Base-by-base conservation (phyloP, 331 rosid genomes). In the Phaseolus coccineus region DNA sequence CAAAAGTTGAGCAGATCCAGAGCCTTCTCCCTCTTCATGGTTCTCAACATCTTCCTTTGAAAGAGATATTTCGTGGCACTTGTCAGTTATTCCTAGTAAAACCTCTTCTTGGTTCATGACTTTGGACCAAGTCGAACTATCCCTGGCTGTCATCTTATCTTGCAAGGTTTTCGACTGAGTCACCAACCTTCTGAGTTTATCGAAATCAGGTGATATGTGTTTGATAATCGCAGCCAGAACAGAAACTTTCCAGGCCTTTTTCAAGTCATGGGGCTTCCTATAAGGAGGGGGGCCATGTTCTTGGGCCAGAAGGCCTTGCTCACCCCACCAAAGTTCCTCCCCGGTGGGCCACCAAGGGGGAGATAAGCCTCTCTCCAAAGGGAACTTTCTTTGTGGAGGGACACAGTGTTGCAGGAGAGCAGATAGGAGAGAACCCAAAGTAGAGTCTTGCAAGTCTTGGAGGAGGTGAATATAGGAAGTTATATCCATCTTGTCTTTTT, bases 321-420 rank as follows among this genome's bases (percentile, higher is more conserved):
- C 79, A 0, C 91, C 92, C 93, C 96, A 90, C 93, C 96, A 92
- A 15, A 72, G 0, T 52, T 88, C 89, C 1, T 3, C 27, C 5
- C 89, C 88, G 0, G 68, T 88, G 22, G 92, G 91, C 97, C 96
- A 90, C 92, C 90, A 90, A 0, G 91, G 96, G 0, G 92, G 91
- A 3, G 83, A 76, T 0, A 89, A 5, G 0, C 93, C 92, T n/a
- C 77, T 90, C 31, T 90, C 89, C 1, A 85, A 16, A 0, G 91
- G 92, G 37, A 81, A 89, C 51, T 85, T 79, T 62, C 88, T 73
- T 22, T 86, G 93, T 0, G 92, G 92, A 2, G 97, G 96, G 8
- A 73, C 1, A 10, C 93, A 87, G 30, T 86, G 89, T 59, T 86
- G 91, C 85, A 87, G 84, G 3, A 89, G 51, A 12, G 96, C 85